Conservation (phyloP, 2,329 filamentous ascomycete species). For the Aspergillus nomiae region DNA sequence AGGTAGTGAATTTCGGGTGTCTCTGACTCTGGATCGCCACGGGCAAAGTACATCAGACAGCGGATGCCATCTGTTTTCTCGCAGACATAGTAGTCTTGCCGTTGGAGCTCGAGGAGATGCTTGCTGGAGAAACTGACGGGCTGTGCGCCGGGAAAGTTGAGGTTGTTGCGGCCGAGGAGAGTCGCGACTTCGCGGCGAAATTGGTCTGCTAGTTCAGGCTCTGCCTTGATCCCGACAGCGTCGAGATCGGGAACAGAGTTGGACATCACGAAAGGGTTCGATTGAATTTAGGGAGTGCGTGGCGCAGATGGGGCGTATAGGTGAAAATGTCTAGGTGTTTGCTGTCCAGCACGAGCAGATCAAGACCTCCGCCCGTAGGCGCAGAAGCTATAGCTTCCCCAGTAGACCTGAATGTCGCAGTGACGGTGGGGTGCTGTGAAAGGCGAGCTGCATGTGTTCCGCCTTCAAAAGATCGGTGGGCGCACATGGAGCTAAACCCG, state of each 20-base stretch:
- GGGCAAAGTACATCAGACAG: conserved; percentile 87
- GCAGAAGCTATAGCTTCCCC: conserved; percentile 14
- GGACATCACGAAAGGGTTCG: conserved; percentile 30
- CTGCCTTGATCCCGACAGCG: conserved; percentile 62
- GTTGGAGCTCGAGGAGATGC: conserved; percentile 80
- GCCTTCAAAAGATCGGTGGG: neutral
- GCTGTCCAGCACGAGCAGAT: conserved; percentile 5
- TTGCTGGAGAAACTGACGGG: conserved; percentile 85
- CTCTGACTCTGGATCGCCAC: conserved; percentile 53
- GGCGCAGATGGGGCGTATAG: neutral
- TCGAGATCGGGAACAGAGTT: conserved; percentile 46
- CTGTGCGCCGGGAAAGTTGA: conserved; percentile 83
- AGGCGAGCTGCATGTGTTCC: neutral
- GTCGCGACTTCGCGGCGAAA: conserved; percentile 74
- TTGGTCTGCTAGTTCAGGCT: conserved; percentile 58
- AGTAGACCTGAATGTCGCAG: neutral
- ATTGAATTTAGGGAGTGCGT: neutral
- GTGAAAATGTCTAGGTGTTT: conserved; percentile 1
- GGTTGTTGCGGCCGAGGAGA: conserved; percentile 70
- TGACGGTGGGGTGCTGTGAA: conserved; percentile 8
- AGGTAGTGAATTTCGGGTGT: conserved; percentile 79
- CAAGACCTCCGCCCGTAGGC: conserved; percentile 26
- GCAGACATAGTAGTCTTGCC: conserved; percentile 92
- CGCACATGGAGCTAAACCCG: conserved; percentile 6
- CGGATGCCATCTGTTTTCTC: conserved; percentile 97